Conservation (phyloP, 257 asterid species). For the Ophiorrhiza pumila region DNA sequence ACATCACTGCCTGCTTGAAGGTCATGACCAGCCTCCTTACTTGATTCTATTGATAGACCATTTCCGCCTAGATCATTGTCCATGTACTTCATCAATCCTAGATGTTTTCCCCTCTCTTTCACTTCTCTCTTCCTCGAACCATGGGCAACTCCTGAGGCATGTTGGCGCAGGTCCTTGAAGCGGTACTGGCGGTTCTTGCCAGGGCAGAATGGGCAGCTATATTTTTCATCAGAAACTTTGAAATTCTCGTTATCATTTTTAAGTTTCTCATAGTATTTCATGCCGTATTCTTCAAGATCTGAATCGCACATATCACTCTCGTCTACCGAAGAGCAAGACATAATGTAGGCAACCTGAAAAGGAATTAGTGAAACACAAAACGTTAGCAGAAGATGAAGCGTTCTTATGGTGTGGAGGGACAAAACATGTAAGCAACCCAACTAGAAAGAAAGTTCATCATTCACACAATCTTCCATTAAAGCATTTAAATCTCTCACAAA, state of each 20-base stretch:
- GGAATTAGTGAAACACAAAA: neutral
- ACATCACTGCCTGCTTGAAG: neutral
- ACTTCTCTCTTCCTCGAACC: slow-evolving; percentile 5
- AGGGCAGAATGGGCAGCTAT: slow-evolving; percentile 8
- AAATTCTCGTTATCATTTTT: neutral
- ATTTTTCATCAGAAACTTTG: slow-evolving; percentile 6
- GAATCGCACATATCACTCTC: slow-evolving; percentile 8
- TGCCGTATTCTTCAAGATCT: slow-evolving; percentile 1
- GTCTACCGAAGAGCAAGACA: slow-evolving; percentile 1
- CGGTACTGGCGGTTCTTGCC: neutral
- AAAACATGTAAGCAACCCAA: neutral
- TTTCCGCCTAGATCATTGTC: neutral
- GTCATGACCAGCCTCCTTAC: neutral
- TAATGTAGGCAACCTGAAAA: neutral
- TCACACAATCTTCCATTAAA: neutral
- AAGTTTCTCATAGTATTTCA: neutral
- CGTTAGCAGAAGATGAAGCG: neutral
- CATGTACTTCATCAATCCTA: neutral
- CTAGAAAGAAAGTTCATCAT: neutral
- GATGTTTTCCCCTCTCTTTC: neutral
- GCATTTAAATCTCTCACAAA: neutral
- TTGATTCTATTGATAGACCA: neutral
- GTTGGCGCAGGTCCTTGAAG: slow-evolving; percentile 6
- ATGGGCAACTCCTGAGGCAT: slow-evolving; percentile 13
- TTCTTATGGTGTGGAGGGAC: neutral